phyloP scores from a whole-genome alignment of 495 filamentous ascomycete species.

The Friedmanniomyces endolithicus region DNA sequence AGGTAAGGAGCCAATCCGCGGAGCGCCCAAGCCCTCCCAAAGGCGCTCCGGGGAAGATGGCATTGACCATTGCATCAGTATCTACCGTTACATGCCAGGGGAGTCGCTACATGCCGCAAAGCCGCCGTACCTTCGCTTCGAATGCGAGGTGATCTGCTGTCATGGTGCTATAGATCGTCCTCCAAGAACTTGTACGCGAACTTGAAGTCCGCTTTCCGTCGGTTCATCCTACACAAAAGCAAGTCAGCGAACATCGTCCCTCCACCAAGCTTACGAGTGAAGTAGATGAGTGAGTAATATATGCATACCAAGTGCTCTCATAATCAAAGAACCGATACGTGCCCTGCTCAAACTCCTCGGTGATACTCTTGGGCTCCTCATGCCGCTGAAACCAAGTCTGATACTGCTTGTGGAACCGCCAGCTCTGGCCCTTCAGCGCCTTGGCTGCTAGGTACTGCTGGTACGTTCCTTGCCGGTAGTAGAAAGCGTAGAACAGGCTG shows the following conservation, averaged over 20 bases:
- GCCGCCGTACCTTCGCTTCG: not conserved
- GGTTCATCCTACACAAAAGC: constrained; percentile 76
- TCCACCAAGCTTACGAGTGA: too few relatives aligned
- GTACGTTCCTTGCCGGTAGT: constrained; percentile 91
- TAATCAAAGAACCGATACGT: constrained; percentile 99
- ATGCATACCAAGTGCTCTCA: constrained; percentile 90
- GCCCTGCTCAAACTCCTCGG: constrained; percentile 95
- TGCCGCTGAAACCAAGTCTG: constrained; percentile 99
- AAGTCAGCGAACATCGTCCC: constrained; percentile 14
- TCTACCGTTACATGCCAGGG: not conserved
- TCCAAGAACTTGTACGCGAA: constrained; percentile 96
- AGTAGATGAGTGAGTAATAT: constrained; percentile 10
- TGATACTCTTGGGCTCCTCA: constrained; percentile 95
- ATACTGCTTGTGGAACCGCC: constrained; percentile 98
- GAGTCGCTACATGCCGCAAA: not conserved
- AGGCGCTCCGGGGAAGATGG: not conserved
- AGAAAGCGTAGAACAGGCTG: constrained; percentile 97
- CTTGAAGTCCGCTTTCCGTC: constrained; percentile 94
- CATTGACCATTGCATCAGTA: not conserved
- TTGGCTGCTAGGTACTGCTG: constrained; percentile 96
- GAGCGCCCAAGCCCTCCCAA: not conserved
- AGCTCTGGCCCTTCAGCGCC: constrained; percentile 89
- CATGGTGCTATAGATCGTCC: constrained; percentile 50
- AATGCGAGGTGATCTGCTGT: not conserved
- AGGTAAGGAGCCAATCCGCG: too few relatives aligned